Evolutionary conservation across 139 green algal genomes (phyloP).

Genomic region (Micractinium sp.): DNA sequence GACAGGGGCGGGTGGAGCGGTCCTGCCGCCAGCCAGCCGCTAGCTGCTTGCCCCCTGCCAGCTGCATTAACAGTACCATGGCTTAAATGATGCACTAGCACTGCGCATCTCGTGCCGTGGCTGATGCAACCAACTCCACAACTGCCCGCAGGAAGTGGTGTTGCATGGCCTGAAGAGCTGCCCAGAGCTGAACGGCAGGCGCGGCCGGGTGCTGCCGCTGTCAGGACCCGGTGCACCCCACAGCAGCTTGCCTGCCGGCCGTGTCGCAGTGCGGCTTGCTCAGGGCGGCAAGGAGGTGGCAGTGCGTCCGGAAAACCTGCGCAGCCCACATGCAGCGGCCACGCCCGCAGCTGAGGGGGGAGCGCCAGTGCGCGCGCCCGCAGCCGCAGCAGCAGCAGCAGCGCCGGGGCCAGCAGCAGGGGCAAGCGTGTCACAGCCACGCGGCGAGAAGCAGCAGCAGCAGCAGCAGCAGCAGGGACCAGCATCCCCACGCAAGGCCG

Average conservation of each 20-base stretch:
- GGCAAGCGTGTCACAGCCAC: not conserved
- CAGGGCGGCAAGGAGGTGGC: not conserved
- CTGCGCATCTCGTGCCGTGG: not conserved
- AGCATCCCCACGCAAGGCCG: not conserved
- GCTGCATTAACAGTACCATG: not conserved
- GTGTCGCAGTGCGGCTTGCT: not conserved
- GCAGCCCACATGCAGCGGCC: not conserved
- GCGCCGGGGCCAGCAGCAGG: not conserved
- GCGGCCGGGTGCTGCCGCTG: not conserved
- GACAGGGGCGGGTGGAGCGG: not conserved
- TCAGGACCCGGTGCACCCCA: not conserved
- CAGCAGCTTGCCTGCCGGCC: not conserved
- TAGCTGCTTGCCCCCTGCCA: not conserved
- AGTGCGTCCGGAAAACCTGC: not conserved
- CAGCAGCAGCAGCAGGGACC: not conserved
- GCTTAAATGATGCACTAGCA: not conserved
- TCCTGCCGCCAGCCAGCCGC: not conserved
- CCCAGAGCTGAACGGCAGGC: conserved; percentile 7
- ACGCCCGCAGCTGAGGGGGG: not conserved
- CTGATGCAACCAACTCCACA: not conserved
- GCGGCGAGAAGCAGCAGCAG: not conserved
- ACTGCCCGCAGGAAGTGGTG: not conserved
- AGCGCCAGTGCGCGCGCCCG: not conserved
- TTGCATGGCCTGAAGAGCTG: conserved; percentile 6
- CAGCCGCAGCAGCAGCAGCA: not conserved